Evolutionary conservation across 2,329 filamentous ascomycete genomes (phyloP).

Genomic region (Magnaporthales sp.): DNA sequence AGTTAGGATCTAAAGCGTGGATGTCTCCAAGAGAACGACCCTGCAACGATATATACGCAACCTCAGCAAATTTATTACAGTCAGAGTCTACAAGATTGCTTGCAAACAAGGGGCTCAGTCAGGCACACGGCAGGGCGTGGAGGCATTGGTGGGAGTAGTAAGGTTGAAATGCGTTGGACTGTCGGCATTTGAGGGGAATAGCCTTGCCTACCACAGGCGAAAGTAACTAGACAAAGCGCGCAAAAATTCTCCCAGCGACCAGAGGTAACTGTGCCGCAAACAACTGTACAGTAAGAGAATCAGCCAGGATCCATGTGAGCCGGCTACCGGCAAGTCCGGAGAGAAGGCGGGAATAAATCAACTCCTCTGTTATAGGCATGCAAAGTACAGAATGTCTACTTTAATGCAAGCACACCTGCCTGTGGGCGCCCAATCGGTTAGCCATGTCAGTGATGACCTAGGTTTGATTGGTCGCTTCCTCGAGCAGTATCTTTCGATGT

Average conservation of each 20-base stretch:
- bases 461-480: too few relatives aligned
- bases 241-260: background rate
- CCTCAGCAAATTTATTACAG: background rate
- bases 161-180: background rate
- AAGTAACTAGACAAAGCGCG: too few relatives aligned
- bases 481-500: too few relatives aligned
- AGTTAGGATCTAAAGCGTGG: background rate
- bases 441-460: too few relatives aligned
- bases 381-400: background rate
- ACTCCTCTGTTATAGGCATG: background rate
- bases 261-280: background rate
- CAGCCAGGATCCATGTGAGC: background rate
- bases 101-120: background rate
- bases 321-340: background rate
- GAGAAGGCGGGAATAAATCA: background rate
- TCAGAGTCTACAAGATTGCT: background rate
- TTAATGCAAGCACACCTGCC: background rate
- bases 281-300: background rate
- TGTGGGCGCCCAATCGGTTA: too few relatives aligned
- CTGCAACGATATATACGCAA: background rate
- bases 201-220: background rate
- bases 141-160: background rate
- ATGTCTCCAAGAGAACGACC: too few relatives aligned
- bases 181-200: background rate
- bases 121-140: background rate